A percentile compares a stretch with the other conserved stretches of the same genome.
phyloP scores from a whole-genome alignment of 345 rosid genomes.

The Lepidium sativum region DNA sequence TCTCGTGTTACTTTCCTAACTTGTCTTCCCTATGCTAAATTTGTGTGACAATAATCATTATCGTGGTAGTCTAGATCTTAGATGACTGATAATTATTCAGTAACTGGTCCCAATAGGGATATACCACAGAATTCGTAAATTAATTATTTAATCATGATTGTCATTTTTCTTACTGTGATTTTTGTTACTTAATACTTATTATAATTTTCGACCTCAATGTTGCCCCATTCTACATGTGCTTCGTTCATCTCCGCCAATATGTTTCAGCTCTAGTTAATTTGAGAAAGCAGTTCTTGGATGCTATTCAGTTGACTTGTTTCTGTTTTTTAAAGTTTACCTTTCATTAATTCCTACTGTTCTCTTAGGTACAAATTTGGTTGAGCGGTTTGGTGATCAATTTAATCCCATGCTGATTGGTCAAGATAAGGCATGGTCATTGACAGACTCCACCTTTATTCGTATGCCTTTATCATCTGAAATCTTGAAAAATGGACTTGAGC shows the following conservation, averaged over 20 bases:
- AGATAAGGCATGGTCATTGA: constrained; percentile 55
- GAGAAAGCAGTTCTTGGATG: background rate
- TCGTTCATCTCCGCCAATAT: background rate
- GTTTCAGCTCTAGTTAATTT: constrained; percentile 6
- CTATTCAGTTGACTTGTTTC: background rate
- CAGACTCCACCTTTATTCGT: constrained; percentile 74
- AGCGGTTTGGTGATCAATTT: constrained; percentile 80
- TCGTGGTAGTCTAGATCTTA: background rate
- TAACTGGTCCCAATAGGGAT: background rate
- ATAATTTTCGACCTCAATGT: background rate
- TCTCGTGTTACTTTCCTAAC: background rate
- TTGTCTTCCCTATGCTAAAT: background rate
- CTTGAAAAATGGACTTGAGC: constrained; percentile 67
- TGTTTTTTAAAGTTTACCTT: background rate
- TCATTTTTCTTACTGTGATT: background rate
- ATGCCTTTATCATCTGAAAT: constrained; percentile 80
- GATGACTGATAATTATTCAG: background rate
- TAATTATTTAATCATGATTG: background rate
- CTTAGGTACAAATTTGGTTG: constrained; percentile 72
- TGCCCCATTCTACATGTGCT: background rate
- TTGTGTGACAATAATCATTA: background rate
- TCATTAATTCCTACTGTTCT: constrained; percentile 17
- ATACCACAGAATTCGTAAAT: background rate
- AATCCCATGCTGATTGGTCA: constrained; percentile 74
- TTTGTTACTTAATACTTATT: background rate